These are phyloP conservation scores for Aphanomyces astaci DNA, from an alignment of 352 stramenopile genomes.

Conservation along the genomic window DNA sequence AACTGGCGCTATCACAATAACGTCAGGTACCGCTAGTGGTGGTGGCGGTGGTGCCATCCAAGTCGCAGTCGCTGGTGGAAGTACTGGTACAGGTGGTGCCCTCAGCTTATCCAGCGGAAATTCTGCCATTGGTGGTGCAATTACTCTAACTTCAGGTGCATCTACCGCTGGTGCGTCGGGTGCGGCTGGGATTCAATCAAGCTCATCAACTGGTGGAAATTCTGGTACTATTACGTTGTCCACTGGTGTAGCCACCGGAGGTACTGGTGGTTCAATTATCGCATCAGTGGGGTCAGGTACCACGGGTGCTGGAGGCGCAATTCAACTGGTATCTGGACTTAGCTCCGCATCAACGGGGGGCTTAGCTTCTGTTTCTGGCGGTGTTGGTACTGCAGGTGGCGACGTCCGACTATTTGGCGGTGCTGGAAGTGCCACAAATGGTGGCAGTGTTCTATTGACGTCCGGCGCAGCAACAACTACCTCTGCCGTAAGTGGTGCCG, in stretches of 20 bases:
- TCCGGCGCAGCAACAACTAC: background rate
- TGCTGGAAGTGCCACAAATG: background rate
- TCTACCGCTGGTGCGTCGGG: background rate
- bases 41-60: background rate
- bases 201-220: background rate
- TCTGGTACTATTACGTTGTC: background rate
- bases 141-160: background rate
- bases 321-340: background rate
- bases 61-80: background rate
- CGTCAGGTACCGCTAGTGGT: background rate
- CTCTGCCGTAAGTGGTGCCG: background rate
- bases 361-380: background rate
- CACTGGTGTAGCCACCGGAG: background rate
- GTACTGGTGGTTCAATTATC: background rate
- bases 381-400: constrained; percentile 9
- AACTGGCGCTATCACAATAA: background rate
- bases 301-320: background rate
- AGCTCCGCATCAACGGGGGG: constrained; percentile 4
- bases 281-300: background rate
- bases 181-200: background rate
- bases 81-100: background rate
- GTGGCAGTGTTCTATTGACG: background rate
- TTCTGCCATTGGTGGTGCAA: background rate
- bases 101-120: background rate
- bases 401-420: constrained; percentile 8